A percentile compares a stretch with the other conserved stretches of the same genome.
phyloP scores from a whole-genome alignment of 2,329 filamentous ascomycete species.

The Lizonia empirigonia region DNA sequence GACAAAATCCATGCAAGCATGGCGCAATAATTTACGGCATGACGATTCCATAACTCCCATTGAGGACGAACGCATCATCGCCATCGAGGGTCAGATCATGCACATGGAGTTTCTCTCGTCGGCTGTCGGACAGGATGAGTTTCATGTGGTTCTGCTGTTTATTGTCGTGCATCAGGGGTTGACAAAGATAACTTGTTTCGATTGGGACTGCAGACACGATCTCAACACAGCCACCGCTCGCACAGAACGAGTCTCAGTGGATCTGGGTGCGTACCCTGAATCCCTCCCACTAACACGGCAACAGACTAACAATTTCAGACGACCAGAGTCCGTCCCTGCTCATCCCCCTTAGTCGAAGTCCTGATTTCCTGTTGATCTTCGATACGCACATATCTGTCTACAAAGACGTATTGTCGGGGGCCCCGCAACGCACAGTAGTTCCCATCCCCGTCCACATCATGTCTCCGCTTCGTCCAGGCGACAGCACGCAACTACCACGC shows the following conservation, averaged over 20 bases:
- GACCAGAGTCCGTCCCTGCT: conserved; percentile 47
- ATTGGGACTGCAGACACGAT: conserved; percentile 58
- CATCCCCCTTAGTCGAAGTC: conserved; percentile 48
- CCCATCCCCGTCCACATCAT: conserved; percentile 39
- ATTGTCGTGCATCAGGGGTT: conserved; percentile 54
- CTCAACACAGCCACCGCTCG: conserved; percentile 34
- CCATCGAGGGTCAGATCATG: conserved; percentile 72
- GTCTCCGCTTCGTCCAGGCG: conserved; percentile 53
- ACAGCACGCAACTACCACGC: conserved; percentile 55
- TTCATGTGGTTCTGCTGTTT: conserved; percentile 76
- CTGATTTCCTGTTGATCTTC: conserved; percentile 50
- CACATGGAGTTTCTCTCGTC: conserved; percentile 87
- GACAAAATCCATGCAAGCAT: conserved; percentile 61
- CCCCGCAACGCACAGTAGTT: conserved; percentile 28
- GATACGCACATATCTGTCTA: conserved; percentile 47
- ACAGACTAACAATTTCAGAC: conserved; percentile 32
- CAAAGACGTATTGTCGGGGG: conserved; percentile 50
- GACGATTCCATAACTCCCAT: conserved; percentile 64
- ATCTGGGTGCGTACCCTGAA: conserved; percentile 31
- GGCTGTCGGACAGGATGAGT: conserved; percentile 66
- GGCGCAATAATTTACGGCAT: conserved; percentile 54
- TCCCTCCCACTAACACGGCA: background rate
- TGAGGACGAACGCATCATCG: conserved; percentile 53
- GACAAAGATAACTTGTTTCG: conserved; percentile 57
- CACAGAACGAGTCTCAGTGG: conserved; percentile 34